phyloP scores from a whole-genome alignment of 2,329 filamentous ascomycete genomes.

The Thelonectria blattea region DNA sequence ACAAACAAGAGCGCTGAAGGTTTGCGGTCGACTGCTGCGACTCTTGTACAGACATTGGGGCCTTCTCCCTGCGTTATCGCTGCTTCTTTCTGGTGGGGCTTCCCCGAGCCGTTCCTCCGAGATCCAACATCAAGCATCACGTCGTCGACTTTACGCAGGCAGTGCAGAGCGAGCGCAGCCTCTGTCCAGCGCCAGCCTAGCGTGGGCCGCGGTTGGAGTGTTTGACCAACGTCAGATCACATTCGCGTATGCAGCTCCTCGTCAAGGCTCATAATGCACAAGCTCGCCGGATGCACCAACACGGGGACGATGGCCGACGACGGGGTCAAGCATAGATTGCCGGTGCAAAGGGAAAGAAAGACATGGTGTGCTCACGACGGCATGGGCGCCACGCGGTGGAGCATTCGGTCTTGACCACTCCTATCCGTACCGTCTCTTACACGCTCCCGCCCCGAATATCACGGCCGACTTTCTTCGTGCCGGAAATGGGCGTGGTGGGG shows the following conservation, averaged over 20 bases:
- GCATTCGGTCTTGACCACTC: too few species aligned
- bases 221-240: slow-evolving; percentile 15
- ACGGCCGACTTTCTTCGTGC: slow-evolving; percentile 10
- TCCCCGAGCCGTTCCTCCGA: slow-evolving; percentile 8
- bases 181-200: slow-evolving; percentile 2
- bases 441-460: background rate
- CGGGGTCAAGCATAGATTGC: background rate
- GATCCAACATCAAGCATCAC: background rate
- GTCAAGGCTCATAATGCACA: background rate
- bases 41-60: slow-evolving; percentile 4
- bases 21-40: background rate
- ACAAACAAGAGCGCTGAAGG: background rate
- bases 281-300: background rate
- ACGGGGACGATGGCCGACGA: background rate
- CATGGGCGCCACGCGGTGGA: background rate
- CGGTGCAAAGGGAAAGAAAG: background rate
- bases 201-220: background rate
- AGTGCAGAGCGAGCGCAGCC: background rate
- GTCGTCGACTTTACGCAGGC: background rate
- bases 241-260: background rate
- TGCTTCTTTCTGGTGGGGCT: slow-evolving; percentile 6
- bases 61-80: slow-evolving; percentile 5
- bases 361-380: background rate
- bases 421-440: too few species aligned
- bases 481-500: slow-evolving; percentile 13